These are phyloP conservation scores for Coelastrella sp. DNA, from an alignment of 139 green algal species.

Conservation along the genomic window DNA sequence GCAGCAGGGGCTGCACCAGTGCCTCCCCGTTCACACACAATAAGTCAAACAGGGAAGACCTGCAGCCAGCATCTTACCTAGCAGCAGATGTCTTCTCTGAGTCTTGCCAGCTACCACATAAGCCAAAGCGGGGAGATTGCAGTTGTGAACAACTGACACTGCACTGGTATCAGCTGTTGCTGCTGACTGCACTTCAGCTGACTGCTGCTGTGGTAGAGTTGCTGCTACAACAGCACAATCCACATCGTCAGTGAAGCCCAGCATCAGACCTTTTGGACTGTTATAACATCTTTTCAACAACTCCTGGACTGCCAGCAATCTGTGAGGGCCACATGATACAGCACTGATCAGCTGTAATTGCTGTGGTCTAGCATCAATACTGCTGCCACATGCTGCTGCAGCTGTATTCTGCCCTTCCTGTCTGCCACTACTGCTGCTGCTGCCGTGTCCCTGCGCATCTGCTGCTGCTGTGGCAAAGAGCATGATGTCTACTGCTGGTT, in stretches of 20 bases:
- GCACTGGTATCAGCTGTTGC: neutral
- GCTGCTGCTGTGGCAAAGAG: slow-evolving; percentile 29
- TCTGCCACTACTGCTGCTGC: slow-evolving; percentile 5
- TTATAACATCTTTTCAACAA: neutral
- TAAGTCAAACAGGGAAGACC: neutral
- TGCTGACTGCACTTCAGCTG: slow-evolving; percentile 13
- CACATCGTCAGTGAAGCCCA: slow-evolving; percentile 74
- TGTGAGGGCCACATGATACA: slow-evolving; percentile 39
- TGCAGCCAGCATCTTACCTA: slow-evolving; percentile 40
- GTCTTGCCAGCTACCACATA: slow-evolving; percentile 80
- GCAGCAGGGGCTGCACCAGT: neutral
- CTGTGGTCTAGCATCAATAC: neutral
- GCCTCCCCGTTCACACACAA: neutral
- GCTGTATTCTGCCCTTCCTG: too few relatives aligned
- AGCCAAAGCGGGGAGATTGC: slow-evolving; percentile 70
- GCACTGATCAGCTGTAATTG: neutral
- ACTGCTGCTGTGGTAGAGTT: neutral
- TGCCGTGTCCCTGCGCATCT: neutral
- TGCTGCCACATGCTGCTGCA: too few relatives aligned
- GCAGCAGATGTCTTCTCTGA: slow-evolving; percentile 74
- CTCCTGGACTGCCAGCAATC: slow-evolving; percentile 21
- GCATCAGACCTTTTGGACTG: slow-evolving; percentile 8
- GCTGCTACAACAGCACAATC: slow-evolving; percentile 69
- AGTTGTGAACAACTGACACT: slow-evolving; percentile 48
- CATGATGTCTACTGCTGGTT: slow-evolving; percentile 19